Base-by-base conservation (phyloP, 2,329 filamentous ascomycete species). In the Aspergillus hortae region DNA sequence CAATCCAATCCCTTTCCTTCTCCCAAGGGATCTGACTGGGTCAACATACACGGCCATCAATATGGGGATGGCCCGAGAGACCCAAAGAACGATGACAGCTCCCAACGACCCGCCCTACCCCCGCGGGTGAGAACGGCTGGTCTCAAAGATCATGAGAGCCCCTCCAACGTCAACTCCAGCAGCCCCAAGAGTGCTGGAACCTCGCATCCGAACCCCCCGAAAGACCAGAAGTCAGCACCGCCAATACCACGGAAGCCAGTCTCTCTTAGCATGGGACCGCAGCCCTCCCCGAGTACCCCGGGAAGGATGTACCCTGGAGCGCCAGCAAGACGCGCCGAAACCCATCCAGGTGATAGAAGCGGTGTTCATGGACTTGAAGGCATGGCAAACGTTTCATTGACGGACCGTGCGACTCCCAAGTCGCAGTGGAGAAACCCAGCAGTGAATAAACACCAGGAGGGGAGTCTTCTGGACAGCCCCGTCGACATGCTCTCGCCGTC, bases 21-120 rank as follows among this genome's bases (percentile, higher is more conserved):
- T 0, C 85, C 82, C 1, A 80, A 86, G 30, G 89, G 95, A 68
- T 83, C 87, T 9, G 92, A 96, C 63, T 97, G 94, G 94, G 84
- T 95, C 21, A 50, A 58, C 54, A 32, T 55, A 51, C 40, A n/a
- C 48, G 45, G 48, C 44, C 27, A 42, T 23, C 15, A 19, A 10
- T 7, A 12, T 21, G 17, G 5, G 14, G 7, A 23, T 6, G 7
- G 19, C 15, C 40, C 7, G 27, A 30, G 19, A 23, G 40, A 19
- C 19, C 10, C 7, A 42, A 38, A 27, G 25, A 21, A 10, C 15
- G 41, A 53, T 32, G 47, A 44, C 11, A 48, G 38, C 23, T 30
- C 51, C 44, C 49, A 53, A 42, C 64, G 62, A 23, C 64, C 59
- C 23, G 55, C 56, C 41, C 54, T 65, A 43, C 63, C 65, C 47